Conservation (phyloP, 805 yeast genomes). For the Lipomyces kockii region DNA sequence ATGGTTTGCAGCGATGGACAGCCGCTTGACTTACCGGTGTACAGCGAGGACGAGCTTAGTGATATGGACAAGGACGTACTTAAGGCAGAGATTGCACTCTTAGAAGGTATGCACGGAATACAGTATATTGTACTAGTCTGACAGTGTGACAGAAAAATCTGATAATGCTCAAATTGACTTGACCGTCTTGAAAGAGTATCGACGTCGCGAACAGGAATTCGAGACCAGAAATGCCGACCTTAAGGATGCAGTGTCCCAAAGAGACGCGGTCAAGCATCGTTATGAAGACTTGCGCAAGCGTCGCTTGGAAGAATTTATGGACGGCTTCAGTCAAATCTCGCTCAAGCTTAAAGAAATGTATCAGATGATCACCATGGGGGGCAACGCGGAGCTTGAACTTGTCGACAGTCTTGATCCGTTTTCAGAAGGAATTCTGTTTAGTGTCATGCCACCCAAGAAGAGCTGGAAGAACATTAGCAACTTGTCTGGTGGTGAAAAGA, state of each 20-base stretch:
- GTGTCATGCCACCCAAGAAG: constrained; percentile 99
- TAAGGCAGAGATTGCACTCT: constrained; percentile 55
- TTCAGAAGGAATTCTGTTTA: constrained; percentile 92
- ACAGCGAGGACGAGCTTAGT: constrained; percentile 58
- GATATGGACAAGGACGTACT: constrained; percentile 55
- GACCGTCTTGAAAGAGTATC: constrained; percentile 78
- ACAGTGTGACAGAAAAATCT: constrained; percentile 48
- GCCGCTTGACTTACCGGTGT: constrained; percentile 47
- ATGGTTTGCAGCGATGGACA: constrained; percentile 10
- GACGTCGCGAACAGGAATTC: constrained; percentile 66
- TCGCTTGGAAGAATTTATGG: constrained; percentile 88
- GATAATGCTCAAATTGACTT: constrained; percentile 66
- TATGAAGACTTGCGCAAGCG: constrained; percentile 73
- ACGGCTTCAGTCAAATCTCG: constrained; percentile 86
- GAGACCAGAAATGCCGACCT: constrained; percentile 66
- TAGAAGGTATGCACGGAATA: constrained; percentile 48
- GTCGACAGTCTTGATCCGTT: constrained; percentile 98
- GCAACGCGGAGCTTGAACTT: constrained; percentile 94
- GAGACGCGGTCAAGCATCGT: constrained; percentile 65
- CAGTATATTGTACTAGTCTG: not conserved
- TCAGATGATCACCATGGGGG: constrained; percentile 98
- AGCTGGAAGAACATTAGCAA: constrained; percentile 96
- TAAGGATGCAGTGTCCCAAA: constrained; percentile 64
- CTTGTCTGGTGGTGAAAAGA: constrained; percentile 96
- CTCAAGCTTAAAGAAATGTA: constrained; percentile 93